Conservation (phyloP, 2,329 filamentous ascomycete species). For the Raffaelea arxii region DNA sequence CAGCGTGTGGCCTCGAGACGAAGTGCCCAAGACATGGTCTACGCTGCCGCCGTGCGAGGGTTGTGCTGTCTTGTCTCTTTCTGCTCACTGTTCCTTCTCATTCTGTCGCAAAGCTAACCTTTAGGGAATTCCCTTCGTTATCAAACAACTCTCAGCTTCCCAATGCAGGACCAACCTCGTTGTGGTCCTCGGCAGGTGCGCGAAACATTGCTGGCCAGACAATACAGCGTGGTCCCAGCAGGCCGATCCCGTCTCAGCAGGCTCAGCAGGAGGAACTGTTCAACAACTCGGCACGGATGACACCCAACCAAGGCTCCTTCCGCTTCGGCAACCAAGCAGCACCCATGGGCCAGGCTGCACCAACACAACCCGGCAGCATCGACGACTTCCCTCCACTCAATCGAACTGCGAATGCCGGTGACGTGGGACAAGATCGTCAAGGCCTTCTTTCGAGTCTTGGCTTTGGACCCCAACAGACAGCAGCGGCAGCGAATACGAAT, state of each 20-base stretch:
- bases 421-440: constrained; percentile 46
- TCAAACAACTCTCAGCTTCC: constrained; percentile 50
- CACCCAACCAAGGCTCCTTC: constrained; percentile 34
- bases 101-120: constrained; percentile 6
- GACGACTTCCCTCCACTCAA: constrained; percentile 57
- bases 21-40: constrained; percentile 5
- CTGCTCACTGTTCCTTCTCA: background rate
- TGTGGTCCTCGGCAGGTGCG: constrained; percentile 44
- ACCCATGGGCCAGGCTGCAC: constrained; percentile 24
- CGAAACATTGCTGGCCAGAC: constrained; percentile 36
- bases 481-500: background rate
- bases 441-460: constrained; percentile 44
- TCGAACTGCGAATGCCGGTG: constrained; percentile 41
- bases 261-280: constrained; percentile 38
- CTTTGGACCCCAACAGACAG: constrained; percentile 37
- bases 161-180: constrained; percentile 36
- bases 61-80: background rate
- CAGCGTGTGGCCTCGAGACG: constrained; percentile 6
- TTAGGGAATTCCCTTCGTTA: constrained; percentile 56
- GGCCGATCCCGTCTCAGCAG: constrained; percentile 41
- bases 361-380: constrained; percentile 36
- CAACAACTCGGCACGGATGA: constrained; percentile 25
- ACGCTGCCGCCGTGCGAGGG: constrained; percentile 9
- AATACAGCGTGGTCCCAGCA: constrained; percentile 40
- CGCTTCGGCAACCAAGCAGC: constrained; percentile 43